Percentiles rank a stretch among this genome's conserved stretches.
Evolutionary conservation across 768 basidiomycete species (phyloP).

Genomic region (Kwoniella dendrophila): DNA sequence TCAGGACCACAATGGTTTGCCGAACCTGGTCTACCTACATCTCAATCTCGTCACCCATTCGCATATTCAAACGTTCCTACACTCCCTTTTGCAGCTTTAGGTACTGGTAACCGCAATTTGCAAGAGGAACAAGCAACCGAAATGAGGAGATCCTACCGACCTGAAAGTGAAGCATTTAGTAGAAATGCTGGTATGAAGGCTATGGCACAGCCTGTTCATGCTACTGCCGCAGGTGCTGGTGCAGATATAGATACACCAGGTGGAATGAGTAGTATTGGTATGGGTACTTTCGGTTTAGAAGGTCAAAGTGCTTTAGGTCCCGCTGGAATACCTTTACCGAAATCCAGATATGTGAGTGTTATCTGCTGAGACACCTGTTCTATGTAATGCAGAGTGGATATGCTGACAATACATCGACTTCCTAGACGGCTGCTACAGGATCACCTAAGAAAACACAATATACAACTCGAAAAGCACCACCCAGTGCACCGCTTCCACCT

Average conservation of each 20-base stretch:
- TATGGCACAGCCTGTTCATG: slow-evolving; percentile 10
- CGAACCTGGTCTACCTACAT: slow-evolving; percentile 18
- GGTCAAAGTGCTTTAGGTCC: slow-evolving; percentile 11
- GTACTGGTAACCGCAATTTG: neutral
- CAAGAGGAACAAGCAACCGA: slow-evolving; percentile 1
- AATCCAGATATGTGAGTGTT: slow-evolving; percentile 7
- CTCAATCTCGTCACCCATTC: slow-evolving; percentile 40
- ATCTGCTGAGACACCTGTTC: slow-evolving; percentile 1
- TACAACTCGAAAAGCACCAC: slow-evolving; percentile 14
- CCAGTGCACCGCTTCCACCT: slow-evolving; percentile 9
- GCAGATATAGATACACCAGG: slow-evolving; percentile 10
- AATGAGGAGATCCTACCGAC: slow-evolving; percentile 1
- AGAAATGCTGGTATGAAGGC: slow-evolving; percentile 32
- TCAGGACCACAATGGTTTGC: slow-evolving; percentile 29
- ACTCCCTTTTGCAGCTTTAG: slow-evolving; percentile 43
- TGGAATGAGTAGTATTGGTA: slow-evolving; percentile 32
- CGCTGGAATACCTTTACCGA: slow-evolving; percentile 13
- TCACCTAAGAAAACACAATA: slow-evolving; percentile 15
- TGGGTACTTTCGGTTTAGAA: slow-evolving; percentile 44
- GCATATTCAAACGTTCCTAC: slow-evolving; percentile 30
- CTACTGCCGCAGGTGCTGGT: neutral
- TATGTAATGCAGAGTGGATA: neutral
- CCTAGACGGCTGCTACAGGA: slow-evolving; percentile 12
- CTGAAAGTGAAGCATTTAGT: slow-evolving; percentile 40
- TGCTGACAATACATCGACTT: neutral